Evolutionary conservation across 2,329 filamentous ascomycete genomes (phyloP), one percentile per base, ranked within the genome.

Genomic region (Penicillium sp.): DNA sequence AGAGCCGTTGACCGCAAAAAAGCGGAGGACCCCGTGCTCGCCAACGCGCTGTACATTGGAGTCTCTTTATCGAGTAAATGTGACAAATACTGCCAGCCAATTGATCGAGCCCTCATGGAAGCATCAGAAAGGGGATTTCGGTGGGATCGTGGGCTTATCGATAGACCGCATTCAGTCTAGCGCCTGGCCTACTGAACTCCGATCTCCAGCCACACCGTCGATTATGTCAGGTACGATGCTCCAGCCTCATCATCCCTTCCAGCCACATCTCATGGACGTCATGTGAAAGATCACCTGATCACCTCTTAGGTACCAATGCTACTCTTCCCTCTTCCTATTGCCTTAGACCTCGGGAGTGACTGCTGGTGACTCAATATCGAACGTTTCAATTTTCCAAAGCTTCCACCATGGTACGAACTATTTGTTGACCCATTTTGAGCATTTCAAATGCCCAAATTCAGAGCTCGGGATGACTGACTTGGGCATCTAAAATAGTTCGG

Each of bases 51-150:
- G 62, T 65, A 65, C 31, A 65, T 57, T 64, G 55, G 56, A 61
- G 57, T 56, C 61, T 47, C 8, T 58, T 55, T 58, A 64, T 61
- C 59, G 38, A 53, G 36, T 55, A 53, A 57, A 56, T 40, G 61
- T 65, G 62, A 65, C 62, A 65, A 65, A 65, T 65, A 57, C n/a
- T 41, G 55, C 55, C 52, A 59, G 49, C 52, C 56, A 65, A 65
- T 65, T 63, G 54, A 55, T 48, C 41, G 44, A 51, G 43, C 8
- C 41, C 32, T 49, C 31, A 46, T 45, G 8, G 45, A 47, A 47
- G 48, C 24, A 38, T 29, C 41, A 42, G 47, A 62, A 64, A 60
- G 40, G 48, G 62, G 52, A 55, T 60, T 57, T 59, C 62, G 62
- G 62, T 64, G 60, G 61, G 55, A 48, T 34, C 29, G 22, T 21